phyloP scores from a whole-genome alignment of 768 basidiomycete genomes.

The Leccinum rimulosum region DNA sequence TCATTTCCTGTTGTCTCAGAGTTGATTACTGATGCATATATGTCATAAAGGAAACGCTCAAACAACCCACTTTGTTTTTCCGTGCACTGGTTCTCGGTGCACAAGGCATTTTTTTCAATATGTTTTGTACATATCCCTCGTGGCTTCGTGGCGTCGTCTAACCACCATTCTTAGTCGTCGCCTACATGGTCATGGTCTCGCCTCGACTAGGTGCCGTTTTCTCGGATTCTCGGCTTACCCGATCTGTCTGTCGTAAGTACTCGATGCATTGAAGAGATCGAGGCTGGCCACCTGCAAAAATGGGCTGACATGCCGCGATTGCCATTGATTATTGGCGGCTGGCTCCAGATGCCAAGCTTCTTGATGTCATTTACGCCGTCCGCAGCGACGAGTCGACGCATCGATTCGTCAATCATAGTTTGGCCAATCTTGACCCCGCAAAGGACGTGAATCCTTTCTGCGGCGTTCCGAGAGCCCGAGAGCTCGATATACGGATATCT shows the following conservation, averaged over 20 bases:
- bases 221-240: slow-evolving; percentile 15
- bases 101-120: slow-evolving; percentile 88
- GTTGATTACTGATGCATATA: slow-evolving; percentile 15
- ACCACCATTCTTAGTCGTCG: slow-evolving; percentile 49
- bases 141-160: slow-evolving; percentile 13
- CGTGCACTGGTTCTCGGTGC: slow-evolving; percentile 82
- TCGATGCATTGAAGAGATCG: slow-evolving; percentile 78
- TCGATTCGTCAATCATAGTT: slow-evolving; percentile 92
- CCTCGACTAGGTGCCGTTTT: slow-evolving; percentile 50
- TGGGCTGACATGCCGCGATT: slow-evolving; percentile 76
- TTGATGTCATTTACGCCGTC: slow-evolving; percentile 90
- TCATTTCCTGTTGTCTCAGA: slow-evolving; percentile 3
- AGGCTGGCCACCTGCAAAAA: slow-evolving; percentile 75
- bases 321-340: slow-evolving; percentile 97
- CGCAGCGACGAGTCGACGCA: slow-evolving; percentile 93
- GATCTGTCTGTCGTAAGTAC: slow-evolving; percentile 47
- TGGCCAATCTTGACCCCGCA: slow-evolving; percentile 77
- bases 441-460: slow-evolving; percentile 84
- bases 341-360: slow-evolving; percentile 63
- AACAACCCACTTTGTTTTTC: slow-evolving; percentile 77
- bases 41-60: slow-evolving; percentile 72
- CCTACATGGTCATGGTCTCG: slow-evolving; percentile 62
- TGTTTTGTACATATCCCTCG: slow-evolving; percentile 63
- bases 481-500: slow-evolving; percentile 70
- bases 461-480: slow-evolving; percentile 54